Conservation (phyloP, 495 filamentous ascomycete genomes). For the Aspergillus ostianus region DNA sequence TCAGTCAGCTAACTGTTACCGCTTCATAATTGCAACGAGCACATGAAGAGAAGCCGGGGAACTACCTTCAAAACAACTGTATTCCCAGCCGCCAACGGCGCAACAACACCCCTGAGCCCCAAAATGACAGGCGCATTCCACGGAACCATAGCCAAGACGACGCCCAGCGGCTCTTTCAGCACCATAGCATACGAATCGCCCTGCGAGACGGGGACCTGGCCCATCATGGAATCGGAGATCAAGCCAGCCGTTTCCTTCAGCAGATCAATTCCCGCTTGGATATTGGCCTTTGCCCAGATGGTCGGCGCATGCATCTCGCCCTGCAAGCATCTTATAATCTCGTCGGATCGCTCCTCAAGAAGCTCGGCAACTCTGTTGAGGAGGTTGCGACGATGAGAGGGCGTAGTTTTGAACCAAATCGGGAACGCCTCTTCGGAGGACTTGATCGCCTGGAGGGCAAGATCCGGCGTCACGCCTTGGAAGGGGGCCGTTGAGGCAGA, state of each 20-base stretch:
- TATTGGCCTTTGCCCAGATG: constrained; percentile 10
- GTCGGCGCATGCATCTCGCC: constrained; percentile 12
- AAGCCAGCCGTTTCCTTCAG: constrained; percentile 19
- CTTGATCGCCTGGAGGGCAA: constrained; percentile 56
- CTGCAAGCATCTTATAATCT: background rate
- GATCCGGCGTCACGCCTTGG: constrained; percentile 44
- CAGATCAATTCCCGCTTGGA: constrained; percentile 7
- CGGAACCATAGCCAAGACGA: constrained; percentile 72
- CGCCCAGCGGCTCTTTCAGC: constrained; percentile 68
- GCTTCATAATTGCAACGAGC: too few relatives aligned
- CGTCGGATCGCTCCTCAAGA: constrained; percentile 2
- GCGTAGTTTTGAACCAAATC: constrained; percentile 59
- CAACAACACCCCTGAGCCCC: constrained; percentile 58
- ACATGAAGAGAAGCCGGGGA: too few relatives aligned
- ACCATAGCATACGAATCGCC: constrained; percentile 26
- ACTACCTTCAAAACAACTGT: constrained; percentile 61
- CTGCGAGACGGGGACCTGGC: constrained; percentile 12
- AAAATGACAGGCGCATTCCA: constrained; percentile 64
- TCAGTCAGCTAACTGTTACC: too few relatives aligned
- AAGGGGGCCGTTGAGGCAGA: background rate
- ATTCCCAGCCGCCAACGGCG: constrained; percentile 71
- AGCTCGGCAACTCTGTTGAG: constrained; percentile 55
- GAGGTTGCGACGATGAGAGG: constrained; percentile 53
- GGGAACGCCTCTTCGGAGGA: constrained; percentile 61
- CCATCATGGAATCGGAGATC: constrained; percentile 3